These are phyloP conservation scores for Sedum album DNA, from an alignment of 164 flowering plant species.

Conservation along the genomic window DNA sequence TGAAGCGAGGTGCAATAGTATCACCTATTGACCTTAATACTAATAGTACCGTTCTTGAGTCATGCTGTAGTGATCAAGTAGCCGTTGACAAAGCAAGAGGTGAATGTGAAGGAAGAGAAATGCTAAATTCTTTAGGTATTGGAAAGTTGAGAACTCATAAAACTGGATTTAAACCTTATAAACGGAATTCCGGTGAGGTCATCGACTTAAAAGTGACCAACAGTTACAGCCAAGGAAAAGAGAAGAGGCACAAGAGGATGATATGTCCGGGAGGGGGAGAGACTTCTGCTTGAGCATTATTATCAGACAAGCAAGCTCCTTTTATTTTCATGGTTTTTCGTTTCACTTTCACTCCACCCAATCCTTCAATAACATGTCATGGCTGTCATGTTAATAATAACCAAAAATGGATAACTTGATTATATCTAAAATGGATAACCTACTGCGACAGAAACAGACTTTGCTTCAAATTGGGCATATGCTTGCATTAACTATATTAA, in stretches of 20 bases:
- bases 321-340: background rate
- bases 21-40: constrained; percentile 37
- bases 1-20: constrained; percentile 12
- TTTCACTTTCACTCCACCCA: background rate
- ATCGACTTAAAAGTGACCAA: constrained; percentile 37
- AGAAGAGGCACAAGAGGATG: constrained; percentile 51
- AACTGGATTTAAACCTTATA: constrained; percentile 95
- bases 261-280: too few relatives aligned
- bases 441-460: too few relatives aligned
- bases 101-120: constrained; percentile 19
- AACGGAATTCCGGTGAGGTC: constrained; percentile 76
- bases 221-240: constrained; percentile 37
- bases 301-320: too few relatives aligned
- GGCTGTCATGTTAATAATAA: background rate
- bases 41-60: constrained; percentile 22
- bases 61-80: constrained; percentile 18
- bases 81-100: constrained; percentile 14
- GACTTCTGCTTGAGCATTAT: constrained; percentile 32
- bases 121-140: constrained; percentile 27
- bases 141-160: constrained; percentile 51
- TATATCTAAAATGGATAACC: too few relatives aligned
- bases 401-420: too few relatives aligned
- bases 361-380: background rate
- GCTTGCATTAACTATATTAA: too few relatives aligned
- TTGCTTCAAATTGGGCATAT: too few relatives aligned